Evolutionary conservation across 176 grass and related monocot species (phyloP).

Genomic region (Guadua angustifolia): DNA sequence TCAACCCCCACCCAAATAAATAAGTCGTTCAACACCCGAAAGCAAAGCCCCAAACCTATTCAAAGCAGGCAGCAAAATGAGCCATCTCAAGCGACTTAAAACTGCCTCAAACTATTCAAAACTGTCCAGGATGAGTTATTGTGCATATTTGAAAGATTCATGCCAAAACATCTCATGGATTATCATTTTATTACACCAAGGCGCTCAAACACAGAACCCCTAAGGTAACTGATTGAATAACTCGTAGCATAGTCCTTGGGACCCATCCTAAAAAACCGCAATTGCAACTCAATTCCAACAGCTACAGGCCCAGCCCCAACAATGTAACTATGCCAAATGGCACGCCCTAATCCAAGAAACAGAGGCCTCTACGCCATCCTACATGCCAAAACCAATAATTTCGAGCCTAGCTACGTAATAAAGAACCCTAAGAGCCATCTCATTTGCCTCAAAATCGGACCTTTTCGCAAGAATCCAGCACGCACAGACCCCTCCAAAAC

Average conservation of each 20-base stretch:
- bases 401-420: neutral
- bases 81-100: neutral
- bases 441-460: neutral
- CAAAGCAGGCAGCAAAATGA: slow-evolving; percentile 2
- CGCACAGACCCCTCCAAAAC: neutral
- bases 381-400: neutral
- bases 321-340: neutral
- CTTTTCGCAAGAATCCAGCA: neutral
- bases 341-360: neutral
- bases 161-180: neutral
- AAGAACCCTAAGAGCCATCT: neutral
- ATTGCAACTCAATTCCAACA: neutral
- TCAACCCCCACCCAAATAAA: neutral
- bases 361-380: neutral
- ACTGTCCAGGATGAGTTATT: neutral
- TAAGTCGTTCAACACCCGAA: neutral
- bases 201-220: neutral
- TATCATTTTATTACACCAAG: slow-evolving; percentile 19
- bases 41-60: neutral
- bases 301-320: neutral
- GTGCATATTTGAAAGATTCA: neutral
- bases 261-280: neutral
- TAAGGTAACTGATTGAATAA: neutral
- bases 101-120: neutral
- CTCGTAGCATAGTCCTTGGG: neutral